Evolutionary conservation across 495 filamentous ascomycete species (phyloP).

Genomic region (Podospora tetraspora): DNA sequence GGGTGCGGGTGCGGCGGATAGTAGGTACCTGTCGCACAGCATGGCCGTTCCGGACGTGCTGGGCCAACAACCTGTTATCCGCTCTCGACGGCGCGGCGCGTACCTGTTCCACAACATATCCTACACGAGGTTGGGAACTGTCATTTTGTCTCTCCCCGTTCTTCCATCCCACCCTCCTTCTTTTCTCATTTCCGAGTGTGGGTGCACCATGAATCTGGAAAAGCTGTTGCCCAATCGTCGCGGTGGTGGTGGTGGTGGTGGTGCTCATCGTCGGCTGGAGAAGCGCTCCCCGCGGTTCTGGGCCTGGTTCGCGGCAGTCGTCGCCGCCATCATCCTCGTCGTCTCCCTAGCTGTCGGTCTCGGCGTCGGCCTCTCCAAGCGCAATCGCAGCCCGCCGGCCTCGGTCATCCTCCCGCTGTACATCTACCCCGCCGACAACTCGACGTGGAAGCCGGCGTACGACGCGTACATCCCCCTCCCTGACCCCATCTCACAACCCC

Average conservation of each 20-base stretch:
- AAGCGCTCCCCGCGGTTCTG: not conserved
- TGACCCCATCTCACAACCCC: not conserved
- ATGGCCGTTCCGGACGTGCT: not conserved
- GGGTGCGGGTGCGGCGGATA: not conserved
- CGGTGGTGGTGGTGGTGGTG: not conserved
- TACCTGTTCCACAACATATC: not conserved
- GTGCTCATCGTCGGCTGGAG: not conserved
- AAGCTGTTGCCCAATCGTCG: not conserved
- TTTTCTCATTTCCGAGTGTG: not conserved
- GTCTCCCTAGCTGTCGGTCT: not conserved
- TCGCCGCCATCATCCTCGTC: not conserved
- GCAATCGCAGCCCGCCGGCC: not conserved
- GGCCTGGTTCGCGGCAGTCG: not conserved
- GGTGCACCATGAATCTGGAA: slow-evolving; percentile 18
- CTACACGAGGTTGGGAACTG: not conserved
- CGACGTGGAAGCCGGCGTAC: slow-evolving; percentile 42
- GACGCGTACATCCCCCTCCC: slow-evolving; percentile 14
- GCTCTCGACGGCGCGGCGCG: not conserved
- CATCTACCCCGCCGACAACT: slow-evolving; percentile 36
- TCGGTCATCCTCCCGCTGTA: slow-evolving; percentile 40
- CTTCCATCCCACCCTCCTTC: not conserved
- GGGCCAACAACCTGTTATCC: not conserved
- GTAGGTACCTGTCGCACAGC: not conserved
- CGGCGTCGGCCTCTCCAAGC: not conserved
- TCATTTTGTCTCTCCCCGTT: not conserved